Base-by-base conservation (phyloP, 2,329 filamentous ascomycete genomes). In the Whalleya microplaca region DNA sequence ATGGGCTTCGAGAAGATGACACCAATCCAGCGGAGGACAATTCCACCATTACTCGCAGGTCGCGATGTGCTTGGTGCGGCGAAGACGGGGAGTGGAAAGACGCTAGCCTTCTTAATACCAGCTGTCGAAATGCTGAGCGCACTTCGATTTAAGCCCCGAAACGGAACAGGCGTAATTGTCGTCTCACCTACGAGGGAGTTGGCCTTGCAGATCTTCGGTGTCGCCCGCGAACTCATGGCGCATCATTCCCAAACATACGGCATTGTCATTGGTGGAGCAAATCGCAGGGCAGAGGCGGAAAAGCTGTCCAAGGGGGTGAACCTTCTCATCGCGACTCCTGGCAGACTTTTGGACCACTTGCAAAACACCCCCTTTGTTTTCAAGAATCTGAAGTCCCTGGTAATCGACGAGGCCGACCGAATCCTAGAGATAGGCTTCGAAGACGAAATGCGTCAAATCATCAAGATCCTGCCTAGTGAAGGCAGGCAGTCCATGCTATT, bases 1-100 rank as follows among this genome's bases (percentile, higher is more conserved):
- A 98, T 99, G 94, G 90, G 90, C 14, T 97, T 98, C 72, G 88
- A 90, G 69, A 93, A 83, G 46, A 97, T 99, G 93, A 98, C 95
- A 0, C 91, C 95, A 73, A 97, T 98, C 65, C 95, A 98, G 75
- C 84, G 86, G 66, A 84, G 90, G 71, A 89, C 89, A 12, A 96
- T 98, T 53, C 93, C 94, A 3, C 92, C 93, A 19, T 80, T 96
- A 45, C 80, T 98, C 57, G 92, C 93, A 42, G 95, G 95, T 62
- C 88, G 90, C 71, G 94, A 98, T 77, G 91, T 98, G 20, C 84
- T 99, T 44, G 95, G 95, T 68, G 94, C 94, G 29, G 95, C 95
- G 48, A 98, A 98, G 77, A 92, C 90, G 1, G 89, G 89, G 18
- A 96, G 91, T 20, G 95, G 95, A 72, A 99, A 99, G 80, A 99